Evolutionary conservation across 2,329 filamentous ascomycete genomes (phyloP), one percentile per base, ranked within the genome.

Genomic region (Fusarium sp.): DNA sequence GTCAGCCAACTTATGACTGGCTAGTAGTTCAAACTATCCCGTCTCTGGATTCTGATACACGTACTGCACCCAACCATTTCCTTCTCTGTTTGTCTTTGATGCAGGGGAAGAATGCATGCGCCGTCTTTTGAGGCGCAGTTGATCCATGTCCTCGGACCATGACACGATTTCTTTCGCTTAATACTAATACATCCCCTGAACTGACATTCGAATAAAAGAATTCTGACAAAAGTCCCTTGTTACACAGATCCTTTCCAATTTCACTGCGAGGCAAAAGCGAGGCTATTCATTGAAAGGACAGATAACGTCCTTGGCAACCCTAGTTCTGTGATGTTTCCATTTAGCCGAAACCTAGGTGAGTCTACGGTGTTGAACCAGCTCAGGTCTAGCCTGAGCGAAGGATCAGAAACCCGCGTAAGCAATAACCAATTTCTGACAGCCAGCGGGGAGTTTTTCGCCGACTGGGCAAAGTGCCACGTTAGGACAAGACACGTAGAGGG

Each of bases 341-440:
- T 30, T 30, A 30, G 10, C 32, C 14, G 32, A 35, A 35, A 15
- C 10, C 28, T 30, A 30, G 28, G 10, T 30, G 28, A 30, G 28
- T 13, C 28, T 13, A 30, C 3, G 9, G 28, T 10, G 10, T 43
- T 28, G 11, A 53, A 56, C 52, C 15, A n/a, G 33, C 7, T 35
- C 35, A 37, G 8, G 15, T 37, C 35, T 19, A n/a, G 9, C 35
- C 14, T 6, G 32, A 44, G 55, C 40, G 19, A 45, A 54, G 48
- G 40, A 54, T 57, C 24, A 45, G 5, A 22, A 43, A 9, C 32
- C 9, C 15, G 54, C 54, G 54, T 53, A 57, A 57, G 55, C 54
- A 24, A 37, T 48, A 17, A 20, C 10, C 32, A 32, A 11, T 35
- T 37, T 11, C 1, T 6, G 19, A 11, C 7, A 47, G n/a, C 13